Conservation (phyloP, 225 moss, liverwort and hornwort genomes). For the Pseudoscleropodium purum region DNA sequence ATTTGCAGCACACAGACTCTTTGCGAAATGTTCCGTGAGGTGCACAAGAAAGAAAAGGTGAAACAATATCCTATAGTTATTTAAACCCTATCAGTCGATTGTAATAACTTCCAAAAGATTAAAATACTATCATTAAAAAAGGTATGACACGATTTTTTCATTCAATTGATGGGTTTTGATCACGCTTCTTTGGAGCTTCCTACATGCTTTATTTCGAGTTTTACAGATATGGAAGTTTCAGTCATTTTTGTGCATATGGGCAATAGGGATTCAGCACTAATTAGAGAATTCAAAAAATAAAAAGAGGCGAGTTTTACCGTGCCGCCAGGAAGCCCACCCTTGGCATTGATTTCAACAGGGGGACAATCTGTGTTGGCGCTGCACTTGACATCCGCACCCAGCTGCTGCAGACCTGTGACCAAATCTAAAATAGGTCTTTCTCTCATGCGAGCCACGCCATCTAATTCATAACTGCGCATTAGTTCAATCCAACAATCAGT, state of each 20-base stretch:
- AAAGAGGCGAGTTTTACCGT: conserved; percentile 23
- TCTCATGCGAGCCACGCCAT: conserved; percentile 12
- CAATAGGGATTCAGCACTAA: neutral
- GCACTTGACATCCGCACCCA: conserved; percentile 48
- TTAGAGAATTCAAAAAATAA: neutral
- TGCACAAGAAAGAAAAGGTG: neutral
- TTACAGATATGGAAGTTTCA: neutral
- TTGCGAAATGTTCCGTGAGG: neutral
- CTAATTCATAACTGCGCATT: conserved; percentile 52
- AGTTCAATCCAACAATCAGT: neutral
- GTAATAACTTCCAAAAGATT: neutral
- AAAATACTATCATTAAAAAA: neutral
- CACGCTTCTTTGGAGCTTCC: neutral
- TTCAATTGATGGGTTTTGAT: too few relatives aligned
- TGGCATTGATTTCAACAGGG: conserved; percentile 78
- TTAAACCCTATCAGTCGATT: neutral
- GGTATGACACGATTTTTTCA: too few relatives aligned
- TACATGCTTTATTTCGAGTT: neutral
- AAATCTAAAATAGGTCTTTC: conserved; percentile 47
- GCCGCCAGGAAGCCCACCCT: conserved; percentile 81
- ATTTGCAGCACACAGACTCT: neutral
- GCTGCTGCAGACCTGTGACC: conserved; percentile 79
- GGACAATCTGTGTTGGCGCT: conserved; percentile 63
- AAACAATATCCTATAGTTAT: neutral
- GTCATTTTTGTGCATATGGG: neutral